phyloP scores from a whole-genome alignment of 768 basidiomycete species.

The Phlebiopsis flavidoalba region DNA sequence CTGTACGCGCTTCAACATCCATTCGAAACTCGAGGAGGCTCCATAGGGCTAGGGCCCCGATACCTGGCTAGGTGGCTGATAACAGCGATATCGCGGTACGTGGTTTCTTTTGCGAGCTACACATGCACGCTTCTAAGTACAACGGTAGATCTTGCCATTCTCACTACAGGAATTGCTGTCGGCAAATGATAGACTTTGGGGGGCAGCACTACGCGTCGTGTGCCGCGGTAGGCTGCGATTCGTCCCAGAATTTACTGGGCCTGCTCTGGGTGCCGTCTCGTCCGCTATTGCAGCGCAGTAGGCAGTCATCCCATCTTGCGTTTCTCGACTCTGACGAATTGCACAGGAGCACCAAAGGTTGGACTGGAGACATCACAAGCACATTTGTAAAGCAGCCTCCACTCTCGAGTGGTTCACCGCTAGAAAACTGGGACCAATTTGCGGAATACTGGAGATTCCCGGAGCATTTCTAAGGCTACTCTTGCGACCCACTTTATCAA shows the following conservation, averaged over 20 bases:
- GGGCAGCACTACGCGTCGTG: not conserved
- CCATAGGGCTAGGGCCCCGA: slow-evolving; percentile 2
- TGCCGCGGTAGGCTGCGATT: not conserved
- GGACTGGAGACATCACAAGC: not conserved
- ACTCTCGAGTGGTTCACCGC: not conserved
- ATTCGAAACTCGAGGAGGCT: not conserved
- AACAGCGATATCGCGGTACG: slow-evolving; percentile 1
- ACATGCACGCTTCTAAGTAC: no score
- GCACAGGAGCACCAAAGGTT: slow-evolving; percentile 1
- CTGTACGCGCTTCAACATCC: slow-evolving; percentile 7
- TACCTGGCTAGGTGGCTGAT: no score
- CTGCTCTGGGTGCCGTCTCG: not conserved
- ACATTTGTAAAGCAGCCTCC: not conserved
- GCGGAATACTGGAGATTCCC: not conserved
- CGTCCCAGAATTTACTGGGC: not conserved
- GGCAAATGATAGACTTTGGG: slow-evolving; percentile 1
- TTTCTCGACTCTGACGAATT: not conserved
- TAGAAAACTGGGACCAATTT: slow-evolving; percentile 4
- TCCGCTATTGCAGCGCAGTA: slow-evolving; percentile 2
- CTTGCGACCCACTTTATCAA: not conserved
- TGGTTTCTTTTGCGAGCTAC: not conserved
- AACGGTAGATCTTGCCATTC: slow-evolving; percentile 3
- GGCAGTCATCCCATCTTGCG: not conserved
- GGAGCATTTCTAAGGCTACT: not conserved
- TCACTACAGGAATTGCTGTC: not conserved